Evolutionary conservation across 441 rosid species (phyloP).

Genomic region (Aquilaria agallochum): DNA sequence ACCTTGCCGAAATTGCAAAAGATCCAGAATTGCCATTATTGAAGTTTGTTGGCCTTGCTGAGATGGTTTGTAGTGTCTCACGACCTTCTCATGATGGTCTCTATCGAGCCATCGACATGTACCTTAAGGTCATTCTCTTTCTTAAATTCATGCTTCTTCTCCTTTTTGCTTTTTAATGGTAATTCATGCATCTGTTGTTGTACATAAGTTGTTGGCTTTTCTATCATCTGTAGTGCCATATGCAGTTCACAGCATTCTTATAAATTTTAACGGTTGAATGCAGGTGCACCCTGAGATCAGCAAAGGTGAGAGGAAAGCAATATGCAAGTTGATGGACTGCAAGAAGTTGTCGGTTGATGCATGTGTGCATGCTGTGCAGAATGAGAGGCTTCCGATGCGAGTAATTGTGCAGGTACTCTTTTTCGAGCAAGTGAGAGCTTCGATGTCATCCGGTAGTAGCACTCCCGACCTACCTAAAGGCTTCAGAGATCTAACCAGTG

Average conservation of each 20-base stretch:
- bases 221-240: too few relatives aligned
- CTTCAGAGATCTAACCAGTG: slow-evolving; percentile 48
- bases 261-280: slow-evolving; percentile 6
- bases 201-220: too few relatives aligned
- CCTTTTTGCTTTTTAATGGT: neutral
- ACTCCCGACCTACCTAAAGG: slow-evolving; percentile 69
- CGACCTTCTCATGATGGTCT: slow-evolving; percentile 78
- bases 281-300: slow-evolving; percentile 71
- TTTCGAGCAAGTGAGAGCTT: slow-evolving; percentile 71
- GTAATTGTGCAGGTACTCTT: slow-evolving; percentile 85
- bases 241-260: too few relatives aligned
- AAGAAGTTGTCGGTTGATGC: slow-evolving; percentile 80
- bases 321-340: slow-evolving; percentile 91
- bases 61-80: slow-evolving; percentile 52
- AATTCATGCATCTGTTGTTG: too few relatives aligned
- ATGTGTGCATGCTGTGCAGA: slow-evolving; percentile 84
- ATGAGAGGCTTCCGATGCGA: slow-evolving; percentile 78
- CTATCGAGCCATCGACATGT: slow-evolving; percentile 80
- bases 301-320: slow-evolving; percentile 74
- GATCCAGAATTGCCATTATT: slow-evolving; percentile 58
- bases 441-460: slow-evolving; percentile 76
- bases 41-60: slow-evolving; percentile 69
- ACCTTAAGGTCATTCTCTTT: slow-evolving; percentile 49
- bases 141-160: neutral
- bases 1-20: slow-evolving; percentile 76